These are phyloP conservation scores for Flaveria ramosissima DNA, from an alignment of 129 eudicot species.

Conservation along the genomic window DNA sequence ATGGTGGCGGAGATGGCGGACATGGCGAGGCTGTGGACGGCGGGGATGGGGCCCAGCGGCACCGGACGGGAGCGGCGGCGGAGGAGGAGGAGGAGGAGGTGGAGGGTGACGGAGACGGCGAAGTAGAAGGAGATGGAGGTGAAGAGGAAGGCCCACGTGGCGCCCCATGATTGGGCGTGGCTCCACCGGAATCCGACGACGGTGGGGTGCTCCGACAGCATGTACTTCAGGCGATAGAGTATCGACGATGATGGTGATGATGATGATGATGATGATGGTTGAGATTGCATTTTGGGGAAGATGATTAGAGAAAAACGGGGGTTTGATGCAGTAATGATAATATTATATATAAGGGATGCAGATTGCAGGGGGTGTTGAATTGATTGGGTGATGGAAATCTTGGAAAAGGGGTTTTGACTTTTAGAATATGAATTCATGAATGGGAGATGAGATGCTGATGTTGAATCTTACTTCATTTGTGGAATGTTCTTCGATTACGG, in stretches of 20 bases:
- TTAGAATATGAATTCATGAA: constrained; percentile 8
- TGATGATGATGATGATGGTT: not conserved
- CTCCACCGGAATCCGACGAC: constrained; percentile 58
- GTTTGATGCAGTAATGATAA: not conserved
- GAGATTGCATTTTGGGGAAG: constrained; percentile 15
- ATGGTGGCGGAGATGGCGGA: constrained; percentile 41
- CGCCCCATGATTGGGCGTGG: constrained; percentile 57
- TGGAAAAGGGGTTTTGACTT: constrained; percentile 33
- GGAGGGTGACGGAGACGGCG: constrained; percentile 46
- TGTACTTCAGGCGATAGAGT: constrained; percentile 9
- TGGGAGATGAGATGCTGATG: constrained; percentile 28
- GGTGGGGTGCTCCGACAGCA: constrained; percentile 46
- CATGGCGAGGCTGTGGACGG: constrained; percentile 63
- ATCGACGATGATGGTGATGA: not conserved
- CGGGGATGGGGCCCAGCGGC: constrained; percentile 63
- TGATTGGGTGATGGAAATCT: constrained; percentile 27
- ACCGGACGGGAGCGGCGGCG: constrained; percentile 49
- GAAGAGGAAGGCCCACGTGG: constrained; percentile 65
- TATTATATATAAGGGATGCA: not conserved
- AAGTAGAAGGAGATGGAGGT: constrained; percentile 44
- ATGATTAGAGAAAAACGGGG: not conserved
- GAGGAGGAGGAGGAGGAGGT: constrained; percentile 48
- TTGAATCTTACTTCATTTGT: constrained; percentile 28
- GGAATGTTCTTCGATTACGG: constrained; percentile 32
- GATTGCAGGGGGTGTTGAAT: not conserved